These are phyloP conservation scores for Waltiozyma sp. DNA, from an alignment of 1,139 yeast species.

Conservation along the genomic window DNA sequence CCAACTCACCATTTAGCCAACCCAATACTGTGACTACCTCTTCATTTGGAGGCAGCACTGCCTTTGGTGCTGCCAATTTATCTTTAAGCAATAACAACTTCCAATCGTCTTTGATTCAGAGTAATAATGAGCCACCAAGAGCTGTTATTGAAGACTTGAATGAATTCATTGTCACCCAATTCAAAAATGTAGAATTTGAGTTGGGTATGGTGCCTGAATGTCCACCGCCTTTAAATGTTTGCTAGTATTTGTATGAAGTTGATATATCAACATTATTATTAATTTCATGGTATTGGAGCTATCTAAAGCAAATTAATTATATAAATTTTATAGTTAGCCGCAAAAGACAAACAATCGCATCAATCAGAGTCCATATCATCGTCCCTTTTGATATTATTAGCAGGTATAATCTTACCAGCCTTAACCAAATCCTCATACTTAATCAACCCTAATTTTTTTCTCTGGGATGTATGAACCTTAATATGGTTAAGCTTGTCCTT, in stretches of 20 bases:
- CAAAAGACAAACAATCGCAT: background rate
- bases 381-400: background rate
- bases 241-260: background rate
- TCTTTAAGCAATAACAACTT: conserved; percentile 3
- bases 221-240: conserved; percentile 50
- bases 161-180: conserved; percentile 34
- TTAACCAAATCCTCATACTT: conserved; percentile 3
- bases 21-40: background rate
- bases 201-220: conserved; percentile 70
- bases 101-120: conserved; percentile 21
- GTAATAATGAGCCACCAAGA: conserved; percentile 24
- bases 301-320: no score
- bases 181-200: conserved; percentile 38
- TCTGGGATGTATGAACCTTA: conserved; percentile 27
- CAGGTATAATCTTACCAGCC: background rate
- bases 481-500: conserved; percentile 39
- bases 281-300: no score
- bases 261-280: no score
- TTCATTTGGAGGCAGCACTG: background rate
- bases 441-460: conserved; percentile 14
- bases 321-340: no score
- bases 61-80: background rate
- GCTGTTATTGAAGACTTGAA: conserved; percentile 29
- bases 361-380: background rate
- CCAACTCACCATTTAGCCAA: background rate